Conservation (phyloP, 495 filamentous ascomycete genomes). For the Usnea hakonensis region DNA sequence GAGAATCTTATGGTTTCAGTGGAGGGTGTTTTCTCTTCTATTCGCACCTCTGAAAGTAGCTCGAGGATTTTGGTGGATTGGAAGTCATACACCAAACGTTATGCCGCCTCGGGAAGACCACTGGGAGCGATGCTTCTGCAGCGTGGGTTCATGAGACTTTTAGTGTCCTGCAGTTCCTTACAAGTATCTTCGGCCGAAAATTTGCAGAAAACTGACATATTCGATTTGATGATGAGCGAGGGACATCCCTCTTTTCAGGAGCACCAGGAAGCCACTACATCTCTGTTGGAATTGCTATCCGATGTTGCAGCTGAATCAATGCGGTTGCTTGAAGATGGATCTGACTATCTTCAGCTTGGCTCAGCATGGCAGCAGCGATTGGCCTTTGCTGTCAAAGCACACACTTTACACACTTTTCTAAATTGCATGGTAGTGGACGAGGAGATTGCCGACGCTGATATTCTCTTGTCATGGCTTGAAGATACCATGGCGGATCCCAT, state of each 20-base stretch:
- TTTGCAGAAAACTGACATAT: constrained; percentile 54
- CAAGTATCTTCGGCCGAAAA: constrained; percentile 51
- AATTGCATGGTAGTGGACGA: constrained; percentile 76
- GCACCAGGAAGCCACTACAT: constrained; percentile 33
- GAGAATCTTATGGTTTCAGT: constrained; percentile 75
- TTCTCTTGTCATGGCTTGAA: constrained; percentile 83
- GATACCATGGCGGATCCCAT: constrained; percentile 63
- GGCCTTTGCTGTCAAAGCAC: constrained; percentile 76
- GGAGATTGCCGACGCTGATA: constrained; percentile 67
- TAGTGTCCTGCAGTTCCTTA: constrained; percentile 71
- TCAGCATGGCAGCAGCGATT: constrained; percentile 82
- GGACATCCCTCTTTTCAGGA: constrained; percentile 36
- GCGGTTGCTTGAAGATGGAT: constrained; percentile 74
- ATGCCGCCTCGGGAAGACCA: constrained; percentile 68
- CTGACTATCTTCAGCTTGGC: constrained; percentile 78
- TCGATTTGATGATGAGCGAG: constrained; percentile 63
- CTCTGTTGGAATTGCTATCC: constrained; percentile 58
- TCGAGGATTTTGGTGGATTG: constrained; percentile 58
- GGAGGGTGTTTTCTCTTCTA: constrained; percentile 78
- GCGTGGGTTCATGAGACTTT: constrained; percentile 73
- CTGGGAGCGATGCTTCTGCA: constrained; percentile 89
- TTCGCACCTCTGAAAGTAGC: constrained; percentile 52
- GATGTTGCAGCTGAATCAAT: constrained; percentile 74
- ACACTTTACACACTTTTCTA: constrained; percentile 72
- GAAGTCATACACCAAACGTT: constrained; percentile 75